Percentiles rank a stretch among this genome's conserved stretches.
Conservation (phyloP, 2,329 filamentous ascomycete genomes). For the Pleurostoma richardsiae region DNA sequence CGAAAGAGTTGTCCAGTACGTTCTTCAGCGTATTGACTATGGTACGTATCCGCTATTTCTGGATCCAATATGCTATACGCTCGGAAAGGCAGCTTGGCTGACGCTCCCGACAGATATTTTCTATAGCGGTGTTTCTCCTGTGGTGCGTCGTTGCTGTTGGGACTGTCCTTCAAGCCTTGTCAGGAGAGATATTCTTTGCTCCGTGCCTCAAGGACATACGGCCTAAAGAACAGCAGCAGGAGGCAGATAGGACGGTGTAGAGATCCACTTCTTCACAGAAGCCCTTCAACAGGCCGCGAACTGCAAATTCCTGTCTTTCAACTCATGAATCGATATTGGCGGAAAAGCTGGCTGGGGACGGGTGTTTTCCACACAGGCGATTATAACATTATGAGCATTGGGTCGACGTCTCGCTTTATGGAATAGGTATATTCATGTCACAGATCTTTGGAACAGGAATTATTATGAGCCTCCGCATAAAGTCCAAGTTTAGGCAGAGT, state of each 20-base stretch:
- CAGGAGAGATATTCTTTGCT: constrained; percentile 38
- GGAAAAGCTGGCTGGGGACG: no score
- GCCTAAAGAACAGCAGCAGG: constrained; percentile 5
- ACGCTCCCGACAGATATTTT: constrained; percentile 25
- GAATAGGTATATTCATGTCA: no score
- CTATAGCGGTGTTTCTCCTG: constrained; percentile 31
- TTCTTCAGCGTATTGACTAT: constrained; percentile 33
- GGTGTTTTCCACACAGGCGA: no score
- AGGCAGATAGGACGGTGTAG: not conserved
- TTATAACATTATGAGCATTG: no score
- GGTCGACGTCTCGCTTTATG: no score
- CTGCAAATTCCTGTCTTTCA: no score
- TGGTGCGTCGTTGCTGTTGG: constrained; percentile 34
- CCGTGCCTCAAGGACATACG: constrained; percentile 30
- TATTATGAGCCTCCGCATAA: no score
- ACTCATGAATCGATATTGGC: no score
- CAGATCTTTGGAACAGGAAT: no score
- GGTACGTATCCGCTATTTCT: constrained; percentile 6
- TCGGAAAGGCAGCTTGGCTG: not conserved
- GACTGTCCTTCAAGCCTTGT: constrained; percentile 29
- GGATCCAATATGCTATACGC: not conserved
- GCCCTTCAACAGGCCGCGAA: no score
- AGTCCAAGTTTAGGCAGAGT: no score
- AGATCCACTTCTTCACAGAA: no score
- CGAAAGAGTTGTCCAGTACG: constrained; percentile 31